phyloP scores from a whole-genome alignment of 257 asterid species.

The Verbena officinalis region DNA sequence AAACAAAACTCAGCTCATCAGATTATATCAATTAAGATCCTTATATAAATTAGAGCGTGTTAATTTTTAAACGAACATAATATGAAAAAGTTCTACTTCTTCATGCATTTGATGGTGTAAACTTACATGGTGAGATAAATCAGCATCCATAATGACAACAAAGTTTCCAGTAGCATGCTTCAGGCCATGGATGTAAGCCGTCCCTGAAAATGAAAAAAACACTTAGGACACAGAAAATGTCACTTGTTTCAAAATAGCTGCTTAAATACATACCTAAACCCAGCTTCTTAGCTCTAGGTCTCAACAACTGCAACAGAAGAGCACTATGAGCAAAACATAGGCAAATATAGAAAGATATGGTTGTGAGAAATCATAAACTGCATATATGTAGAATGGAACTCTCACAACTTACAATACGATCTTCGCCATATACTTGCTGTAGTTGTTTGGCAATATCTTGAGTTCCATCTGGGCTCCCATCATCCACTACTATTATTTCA shows the following conservation, averaged over 20 bases:
- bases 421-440: constrained; percentile 87
- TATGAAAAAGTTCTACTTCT: neutral
- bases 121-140: constrained; percentile 97
- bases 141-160: constrained; percentile 98
- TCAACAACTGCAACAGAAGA: constrained; percentile 68
- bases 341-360: neutral
- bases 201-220: constrained; percentile 65
- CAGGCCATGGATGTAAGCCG: constrained; percentile 92
- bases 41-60: constrained; percentile 13
- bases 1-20: constrained; percentile 26
- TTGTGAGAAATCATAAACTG: neutral
- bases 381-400: constrained; percentile 8
- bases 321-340: constrained; percentile 27
- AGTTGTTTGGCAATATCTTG: constrained; percentile 90
- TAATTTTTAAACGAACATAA: constrained; percentile 9
- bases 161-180: constrained; percentile 89
- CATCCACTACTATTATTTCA: constrained; percentile 94
- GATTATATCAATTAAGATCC: neutral
- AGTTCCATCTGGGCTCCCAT: constrained; percentile 99
- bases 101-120: constrained; percentile 21
- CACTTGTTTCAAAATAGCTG: neutral
- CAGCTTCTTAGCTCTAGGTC: constrained; percentile 88
- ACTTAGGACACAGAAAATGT: too few species aligned
- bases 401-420: constrained; percentile 66
- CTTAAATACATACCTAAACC: constrained; percentile 72